phyloP scores from a whole-genome alignment of 148 eudicot genomes.

The Euryodendron excelsum region DNA sequence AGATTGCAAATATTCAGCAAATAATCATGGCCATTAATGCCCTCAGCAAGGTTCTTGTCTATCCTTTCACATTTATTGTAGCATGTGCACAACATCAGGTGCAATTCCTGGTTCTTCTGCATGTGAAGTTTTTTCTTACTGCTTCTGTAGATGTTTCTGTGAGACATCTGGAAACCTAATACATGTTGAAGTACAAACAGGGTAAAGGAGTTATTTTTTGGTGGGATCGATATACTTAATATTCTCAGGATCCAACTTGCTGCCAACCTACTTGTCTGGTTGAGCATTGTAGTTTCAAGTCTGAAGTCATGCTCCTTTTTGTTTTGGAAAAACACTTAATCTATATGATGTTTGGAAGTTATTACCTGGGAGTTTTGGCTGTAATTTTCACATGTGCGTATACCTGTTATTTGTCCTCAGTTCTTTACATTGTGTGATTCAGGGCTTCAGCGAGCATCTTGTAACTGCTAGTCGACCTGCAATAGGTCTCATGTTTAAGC shows the following conservation, averaged over 20 bases:
- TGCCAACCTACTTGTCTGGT: too few species aligned
- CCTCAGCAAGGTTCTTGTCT: constrained; percentile 77
- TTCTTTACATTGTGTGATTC: too few species aligned
- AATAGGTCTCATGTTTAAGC: constrained; percentile 93
- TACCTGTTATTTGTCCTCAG: not conserved
- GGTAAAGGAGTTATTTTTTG: too few species aligned
- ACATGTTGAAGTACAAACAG: not conserved
- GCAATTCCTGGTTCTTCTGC: constrained; percentile 3
- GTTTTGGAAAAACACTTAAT: too few species aligned
- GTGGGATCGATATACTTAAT: too few species aligned
- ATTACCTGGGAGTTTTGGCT: not conserved
- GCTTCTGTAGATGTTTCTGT: not conserved
- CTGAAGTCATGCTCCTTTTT: too few species aligned
- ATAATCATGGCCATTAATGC: constrained; percentile 92
- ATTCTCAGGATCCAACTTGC: too few species aligned
- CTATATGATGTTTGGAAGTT: too few species aligned
- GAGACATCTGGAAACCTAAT: not conserved
- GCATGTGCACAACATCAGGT: not conserved
- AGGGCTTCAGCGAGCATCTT: constrained; percentile 99
- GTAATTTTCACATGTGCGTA: not conserved
- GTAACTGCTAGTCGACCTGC: constrained; percentile 86
- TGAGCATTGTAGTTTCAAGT: too few species aligned
- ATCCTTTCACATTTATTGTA: constrained; percentile 6
- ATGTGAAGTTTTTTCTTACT: not conserved
- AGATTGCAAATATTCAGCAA: constrained; percentile 65